Percentiles rank a stretch among this genome's conserved stretches.
These are phyloP conservation scores for Circinella minor DNA, from an alignment of 371 early-diverging fungal species.

Conservation along the genomic window DNA sequence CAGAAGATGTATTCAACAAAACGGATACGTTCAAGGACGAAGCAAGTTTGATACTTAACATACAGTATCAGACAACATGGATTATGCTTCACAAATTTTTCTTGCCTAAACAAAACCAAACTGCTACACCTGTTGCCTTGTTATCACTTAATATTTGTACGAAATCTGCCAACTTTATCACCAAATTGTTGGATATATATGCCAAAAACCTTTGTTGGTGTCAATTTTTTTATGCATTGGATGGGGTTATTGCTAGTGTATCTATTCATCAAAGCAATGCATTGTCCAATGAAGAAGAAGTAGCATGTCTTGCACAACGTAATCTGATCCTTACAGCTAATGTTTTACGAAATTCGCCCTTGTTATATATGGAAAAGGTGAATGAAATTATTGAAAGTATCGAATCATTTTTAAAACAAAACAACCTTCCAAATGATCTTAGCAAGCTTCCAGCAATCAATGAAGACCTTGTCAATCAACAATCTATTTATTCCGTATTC, in stretches of 20 bases:
- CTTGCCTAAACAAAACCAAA: constrained; percentile 47
- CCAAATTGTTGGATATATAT: constrained; percentile 50
- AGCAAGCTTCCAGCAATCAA: constrained; percentile 46
- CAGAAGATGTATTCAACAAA: constrained; percentile 38
- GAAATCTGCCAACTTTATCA: constrained; percentile 45
- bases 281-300: constrained; percentile 45
- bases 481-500: constrained; percentile 42
- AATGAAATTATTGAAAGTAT: constrained; percentile 50
- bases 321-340: constrained; percentile 50
- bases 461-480: constrained; percentile 45
- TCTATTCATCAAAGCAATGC: constrained; percentile 57
- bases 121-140: constrained; percentile 42
- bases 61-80: constrained; percentile 55
- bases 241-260: constrained; percentile 55
- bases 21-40: constrained; percentile 50
- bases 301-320: constrained; percentile 44
- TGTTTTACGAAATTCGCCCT: constrained; percentile 50
- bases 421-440: constrained; percentile 34
- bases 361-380: constrained; percentile 57
- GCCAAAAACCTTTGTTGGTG: constrained; percentile 48
- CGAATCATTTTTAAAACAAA: constrained; percentile 43
- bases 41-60: constrained; percentile 44
- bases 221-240: constrained; percentile 54
- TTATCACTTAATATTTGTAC: constrained; percentile 44
- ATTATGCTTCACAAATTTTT: constrained; percentile 58